phyloP scores from a whole-genome alignment of 2,329 filamentous ascomycete species.

The Penicillium sp. region DNA sequence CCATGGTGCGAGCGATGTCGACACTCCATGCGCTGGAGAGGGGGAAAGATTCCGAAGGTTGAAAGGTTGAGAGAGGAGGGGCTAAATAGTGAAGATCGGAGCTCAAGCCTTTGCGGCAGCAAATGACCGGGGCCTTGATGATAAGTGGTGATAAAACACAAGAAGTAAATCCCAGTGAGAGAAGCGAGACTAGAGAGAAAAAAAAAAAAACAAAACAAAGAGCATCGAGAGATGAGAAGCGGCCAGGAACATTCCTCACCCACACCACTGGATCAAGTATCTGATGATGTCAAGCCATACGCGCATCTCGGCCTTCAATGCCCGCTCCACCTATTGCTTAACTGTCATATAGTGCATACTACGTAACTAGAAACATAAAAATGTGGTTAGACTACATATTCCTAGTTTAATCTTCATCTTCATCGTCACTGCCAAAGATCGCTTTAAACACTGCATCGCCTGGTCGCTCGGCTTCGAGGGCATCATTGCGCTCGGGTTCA shows the following conservation, averaged over 20 bases:
- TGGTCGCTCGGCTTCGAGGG: conserved; percentile 66
- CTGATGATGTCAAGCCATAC: conserved; percentile 8
- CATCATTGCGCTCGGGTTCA: conserved; percentile 71
- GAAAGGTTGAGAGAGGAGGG: conserved; percentile 1
- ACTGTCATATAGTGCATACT: background rate
- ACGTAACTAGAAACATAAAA: background rate
- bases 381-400: background rate
- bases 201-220: conserved; percentile 3
- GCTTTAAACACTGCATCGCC: conserved; percentile 79
- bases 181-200: conserved; percentile 4
- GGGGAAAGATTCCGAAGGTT: background rate
- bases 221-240: background rate
- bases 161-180: background rate
- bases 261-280: background rate
- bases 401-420: conserved; percentile 27
- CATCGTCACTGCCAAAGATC: conserved; percentile 85
- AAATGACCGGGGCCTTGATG: background rate
- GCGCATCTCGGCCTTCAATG: background rate
- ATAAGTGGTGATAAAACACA: background rate
- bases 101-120: background rate
- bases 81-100: conserved; percentile 5
- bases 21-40: conserved; percentile 25
- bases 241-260: conserved; percentile 4
- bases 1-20: conserved; percentile 32
- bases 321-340: background rate